phyloP scores from a whole-genome alignment of 2,329 filamentous ascomycete genomes.

The Davidsoniella virescens region DNA sequence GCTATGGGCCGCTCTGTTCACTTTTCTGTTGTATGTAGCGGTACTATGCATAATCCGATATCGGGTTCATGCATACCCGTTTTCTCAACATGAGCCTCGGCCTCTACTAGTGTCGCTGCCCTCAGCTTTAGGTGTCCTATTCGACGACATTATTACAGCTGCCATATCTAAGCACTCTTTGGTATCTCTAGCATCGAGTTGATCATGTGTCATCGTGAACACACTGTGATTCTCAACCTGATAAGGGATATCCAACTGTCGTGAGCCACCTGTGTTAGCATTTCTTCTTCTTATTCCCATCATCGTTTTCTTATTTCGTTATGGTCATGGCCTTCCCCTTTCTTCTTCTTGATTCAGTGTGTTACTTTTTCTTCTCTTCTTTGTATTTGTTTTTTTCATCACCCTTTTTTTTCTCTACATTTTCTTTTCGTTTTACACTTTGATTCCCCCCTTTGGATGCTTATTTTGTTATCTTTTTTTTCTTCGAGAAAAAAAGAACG shows the following conservation, averaged over 20 bases:
- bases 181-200: neutral
- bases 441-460: neutral
- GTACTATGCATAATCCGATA: slow-evolving; percentile 8
- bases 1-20: no score
- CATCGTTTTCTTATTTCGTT: neutral
- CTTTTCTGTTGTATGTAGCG: no score
- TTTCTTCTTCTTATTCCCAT: neutral
- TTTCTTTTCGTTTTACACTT: slow-evolving; percentile 9
- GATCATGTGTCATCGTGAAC: neutral
- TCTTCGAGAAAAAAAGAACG: neutral
- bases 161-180: slow-evolving; percentile 6
- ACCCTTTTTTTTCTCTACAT: slow-evolving; percentile 12
- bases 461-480: slow-evolving; percentile 1
- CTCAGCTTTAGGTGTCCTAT: slow-evolving; percentile 6
- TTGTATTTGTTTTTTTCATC: slow-evolving; percentile 7
- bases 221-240: neutral
- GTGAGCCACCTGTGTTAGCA: no score
- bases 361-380: slow-evolving; percentile 13
- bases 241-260: no score
- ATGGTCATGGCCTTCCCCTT: neutral
- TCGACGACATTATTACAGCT: slow-evolving; percentile 13
- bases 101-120: slow-evolving; percentile 4
- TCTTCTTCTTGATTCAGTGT: neutral
- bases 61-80: slow-evolving; percentile 9
- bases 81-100: slow-evolving; percentile 9